Evolutionary conservation across 768 basidiomycete species (phyloP).

Genomic region (Phylloporus scabripes): DNA sequence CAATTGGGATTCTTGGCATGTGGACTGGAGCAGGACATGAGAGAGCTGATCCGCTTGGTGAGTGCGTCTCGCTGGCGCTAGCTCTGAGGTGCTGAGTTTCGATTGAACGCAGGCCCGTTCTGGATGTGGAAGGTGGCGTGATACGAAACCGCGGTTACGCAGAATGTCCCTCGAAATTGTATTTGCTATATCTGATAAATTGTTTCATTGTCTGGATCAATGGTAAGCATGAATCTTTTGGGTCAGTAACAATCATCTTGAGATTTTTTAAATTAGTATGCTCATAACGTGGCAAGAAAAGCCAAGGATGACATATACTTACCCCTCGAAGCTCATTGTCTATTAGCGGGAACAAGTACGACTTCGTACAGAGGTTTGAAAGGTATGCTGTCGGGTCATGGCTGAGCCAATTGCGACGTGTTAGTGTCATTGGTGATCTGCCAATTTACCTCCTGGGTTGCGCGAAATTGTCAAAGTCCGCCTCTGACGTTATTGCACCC

Average conservation of each 20-base stretch:
- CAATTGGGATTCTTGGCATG: constrained; percentile 46
- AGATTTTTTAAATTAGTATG: too few species aligned
- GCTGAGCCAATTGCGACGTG: neutral
- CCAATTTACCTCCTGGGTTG: neutral
- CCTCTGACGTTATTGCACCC: neutral
- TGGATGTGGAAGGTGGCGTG: constrained; percentile 41
- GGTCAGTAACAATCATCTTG: neutral
- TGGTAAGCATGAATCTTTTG: too few species aligned
- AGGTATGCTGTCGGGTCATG: neutral
- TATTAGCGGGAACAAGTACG: neutral
- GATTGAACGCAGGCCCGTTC: constrained; percentile 32
- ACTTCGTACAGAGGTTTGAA: neutral
- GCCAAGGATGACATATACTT: neutral
- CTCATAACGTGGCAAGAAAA: neutral
- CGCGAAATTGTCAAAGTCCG: constrained; percentile 6
- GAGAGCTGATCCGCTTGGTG: constrained; percentile 39
- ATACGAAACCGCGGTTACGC: neutral
- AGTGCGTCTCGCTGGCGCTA: constrained; percentile 4
- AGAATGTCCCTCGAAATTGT: neutral
- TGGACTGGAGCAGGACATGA: constrained; percentile 53
- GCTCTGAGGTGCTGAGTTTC: neutral
- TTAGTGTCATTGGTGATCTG: neutral
- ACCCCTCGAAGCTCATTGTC: neutral
- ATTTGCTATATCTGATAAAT: neutral
- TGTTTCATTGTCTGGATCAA: neutral